Conservation (phyloP, 805 yeast genomes). For the Starmerella khaoyaiensis region DNA sequence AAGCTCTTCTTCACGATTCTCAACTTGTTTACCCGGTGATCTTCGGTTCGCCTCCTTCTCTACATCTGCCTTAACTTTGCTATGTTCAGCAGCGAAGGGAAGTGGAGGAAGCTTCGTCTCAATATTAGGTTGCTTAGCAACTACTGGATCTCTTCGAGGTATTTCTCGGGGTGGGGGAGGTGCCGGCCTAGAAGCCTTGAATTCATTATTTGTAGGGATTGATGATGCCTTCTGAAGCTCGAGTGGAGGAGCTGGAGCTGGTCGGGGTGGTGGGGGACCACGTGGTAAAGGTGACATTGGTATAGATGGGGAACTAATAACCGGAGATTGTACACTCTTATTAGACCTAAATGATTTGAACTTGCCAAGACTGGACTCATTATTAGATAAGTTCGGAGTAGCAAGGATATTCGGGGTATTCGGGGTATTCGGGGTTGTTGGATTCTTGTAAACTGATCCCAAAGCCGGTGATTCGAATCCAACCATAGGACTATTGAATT, state of each 20-base stretch:
- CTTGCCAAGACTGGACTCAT: too few relatives aligned
- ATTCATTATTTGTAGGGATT: neutral
- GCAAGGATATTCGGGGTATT: too few relatives aligned
- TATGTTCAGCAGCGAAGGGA: neutral
- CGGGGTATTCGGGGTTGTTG: too few relatives aligned
- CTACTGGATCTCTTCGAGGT: neutral
- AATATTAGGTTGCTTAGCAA: neutral
- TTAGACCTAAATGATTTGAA: too few relatives aligned
- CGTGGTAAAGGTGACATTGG: constrained; percentile 16
- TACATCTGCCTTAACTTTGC: neutral
- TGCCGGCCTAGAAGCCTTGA: constrained; percentile 7
- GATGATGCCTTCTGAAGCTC: constrained; percentile 22
- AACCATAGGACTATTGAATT: too few relatives aligned
- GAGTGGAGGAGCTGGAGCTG: constrained; percentile 35
- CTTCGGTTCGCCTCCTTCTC: neutral
- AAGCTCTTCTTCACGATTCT: constrained; percentile 21
- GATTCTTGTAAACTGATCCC: too few relatives aligned
- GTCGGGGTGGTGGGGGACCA: constrained; percentile 30
- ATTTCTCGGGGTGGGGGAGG: constrained; percentile 7
- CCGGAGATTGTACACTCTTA: too few relatives aligned
- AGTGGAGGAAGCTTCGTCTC: neutral
- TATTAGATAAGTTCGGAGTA: too few relatives aligned
- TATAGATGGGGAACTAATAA: too few relatives aligned
- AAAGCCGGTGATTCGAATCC: too few relatives aligned
- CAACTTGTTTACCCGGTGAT: constrained; percentile 15